Evolutionary conservation across 2,329 filamentous ascomycete genomes (phyloP).

Genomic region (Aspergillus sp.): DNA sequence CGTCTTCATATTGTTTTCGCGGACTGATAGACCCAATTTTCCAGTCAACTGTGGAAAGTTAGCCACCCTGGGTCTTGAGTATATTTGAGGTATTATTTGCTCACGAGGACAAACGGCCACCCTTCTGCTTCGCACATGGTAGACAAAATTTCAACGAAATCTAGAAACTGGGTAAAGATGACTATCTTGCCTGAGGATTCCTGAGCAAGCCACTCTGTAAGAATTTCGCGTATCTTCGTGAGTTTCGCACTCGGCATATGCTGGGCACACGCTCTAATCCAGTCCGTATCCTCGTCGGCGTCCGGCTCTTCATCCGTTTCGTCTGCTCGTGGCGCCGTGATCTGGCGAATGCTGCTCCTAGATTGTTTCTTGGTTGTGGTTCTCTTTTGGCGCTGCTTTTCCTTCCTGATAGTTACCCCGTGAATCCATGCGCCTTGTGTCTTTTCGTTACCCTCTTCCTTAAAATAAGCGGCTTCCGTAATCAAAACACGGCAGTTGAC

Average conservation of each 20-base stretch:
- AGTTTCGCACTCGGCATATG: slow-evolving; percentile 45
- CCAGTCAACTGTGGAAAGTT: slow-evolving; percentile 48
- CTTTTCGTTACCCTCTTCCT: slow-evolving; percentile 3
- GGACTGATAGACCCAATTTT: slow-evolving; percentile 45
- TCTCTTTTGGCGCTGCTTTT: neutral
- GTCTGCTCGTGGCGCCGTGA: neutral
- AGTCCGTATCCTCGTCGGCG: slow-evolving; percentile 25
- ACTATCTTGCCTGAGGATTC: slow-evolving; percentile 57
- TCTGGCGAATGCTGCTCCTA: neutral
- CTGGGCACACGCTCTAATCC: slow-evolving; percentile 26
- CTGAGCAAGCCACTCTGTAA: slow-evolving; percentile 46
- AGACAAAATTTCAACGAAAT: slow-evolving; percentile 54
- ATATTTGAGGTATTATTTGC: neutral
- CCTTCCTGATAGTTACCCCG: neutral
- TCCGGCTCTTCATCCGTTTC: neutral
- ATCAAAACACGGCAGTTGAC: slow-evolving; percentile 18
- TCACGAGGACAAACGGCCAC: slow-evolving; percentile 44
- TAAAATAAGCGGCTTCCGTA: slow-evolving; percentile 15
- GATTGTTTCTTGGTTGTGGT: neutral
- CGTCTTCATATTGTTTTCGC: slow-evolving; percentile 48
- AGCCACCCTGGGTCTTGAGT: neutral
- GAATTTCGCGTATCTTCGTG: slow-evolving; percentile 33
- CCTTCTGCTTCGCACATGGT: slow-evolving; percentile 52
- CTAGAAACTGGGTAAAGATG: slow-evolving; percentile 61
- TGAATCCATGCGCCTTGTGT: neutral